Evolutionary conservation across 371 early-diverging fungal species (phyloP), one percentile per base, ranked within the genome.

Genomic region (Apophysomyces sp.): DNA sequence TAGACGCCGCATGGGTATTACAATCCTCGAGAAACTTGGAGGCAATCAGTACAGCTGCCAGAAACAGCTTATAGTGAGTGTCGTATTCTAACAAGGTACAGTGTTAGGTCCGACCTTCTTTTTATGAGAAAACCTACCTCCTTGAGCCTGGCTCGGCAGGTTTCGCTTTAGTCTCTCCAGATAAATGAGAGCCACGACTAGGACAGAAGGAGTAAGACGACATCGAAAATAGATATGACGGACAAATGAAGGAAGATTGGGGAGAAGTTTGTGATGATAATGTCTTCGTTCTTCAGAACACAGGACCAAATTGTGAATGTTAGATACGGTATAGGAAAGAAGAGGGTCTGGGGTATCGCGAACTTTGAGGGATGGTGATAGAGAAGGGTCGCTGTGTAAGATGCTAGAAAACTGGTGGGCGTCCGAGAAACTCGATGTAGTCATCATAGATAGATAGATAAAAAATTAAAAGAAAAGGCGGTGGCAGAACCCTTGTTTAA

Each of bases 11-110:
- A 60, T 71, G 67, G 3, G 71, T 55, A n/a, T 75, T 72, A 62
- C 74, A 73, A 55, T 90, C 89, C 41, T 89, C 86, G 32, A 79
- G 73, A 55, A 78, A 88, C 70, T 86, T 92, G 55, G 87, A 87
- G 2, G 90, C 89, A 7, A 89, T 73, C 60, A 92, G 71, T 58
- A 90, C 72, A 16, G 92, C 86, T 3, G 89, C 88, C 62, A 90
- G 61, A 56, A 90, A 90, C 36, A 92, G 78, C 58, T 87, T 83
- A 68, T 89, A 87, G 26, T 89, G 89, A 9, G 92, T 89, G 60
- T 89, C 92, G 36, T 82, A 83, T 59, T 88, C 86, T 76, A 67
- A 8, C 16, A 3, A 9, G 4, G 24, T 5, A 18, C 11, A 11
- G n/a, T n/a, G n/a, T n/a, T n/a, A n/a, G n/a, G n/a, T n/a, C n/a